Percentiles rank a stretch among this genome's conserved stretches.
These are phyloP conservation scores for Marchantia paleacea DNA, from an alignment of 225 moss, liverwort and hornwort species.

Conservation along the genomic window DNA sequence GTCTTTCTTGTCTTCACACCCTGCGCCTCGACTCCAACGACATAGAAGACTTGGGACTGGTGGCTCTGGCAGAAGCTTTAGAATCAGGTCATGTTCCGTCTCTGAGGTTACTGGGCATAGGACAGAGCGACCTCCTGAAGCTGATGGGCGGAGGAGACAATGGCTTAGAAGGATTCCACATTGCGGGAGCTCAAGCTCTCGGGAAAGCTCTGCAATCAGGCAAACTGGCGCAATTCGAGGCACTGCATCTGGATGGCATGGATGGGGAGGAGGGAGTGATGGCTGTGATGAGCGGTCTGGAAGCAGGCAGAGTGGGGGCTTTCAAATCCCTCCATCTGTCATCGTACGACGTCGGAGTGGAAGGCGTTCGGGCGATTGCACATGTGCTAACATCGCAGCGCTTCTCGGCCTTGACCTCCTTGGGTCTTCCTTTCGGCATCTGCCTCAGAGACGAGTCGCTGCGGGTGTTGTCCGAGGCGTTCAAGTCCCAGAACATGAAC, in stretches of 20 bases:
- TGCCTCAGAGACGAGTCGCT: background rate
- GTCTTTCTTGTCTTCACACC: background rate
- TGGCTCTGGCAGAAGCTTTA: conserved; percentile 4
- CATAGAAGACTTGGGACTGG: conserved; percentile 17
- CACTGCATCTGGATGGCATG: background rate
- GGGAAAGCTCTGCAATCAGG: conserved; percentile 14
- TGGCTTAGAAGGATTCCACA: conserved; percentile 10
- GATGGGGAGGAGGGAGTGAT: background rate
- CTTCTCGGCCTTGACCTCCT: conserved; percentile 1
- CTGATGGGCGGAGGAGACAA: background rate
- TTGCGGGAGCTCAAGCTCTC: background rate
- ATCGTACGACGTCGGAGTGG: background rate
- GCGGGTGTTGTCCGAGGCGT: background rate
- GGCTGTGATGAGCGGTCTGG: conserved; percentile 13
- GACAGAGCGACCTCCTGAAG: background rate
- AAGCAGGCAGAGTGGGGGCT: conserved; percentile 2
- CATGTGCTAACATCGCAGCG: background rate
- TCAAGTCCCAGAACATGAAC: conserved; percentile 10
- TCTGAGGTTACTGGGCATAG: conserved; percentile 6
- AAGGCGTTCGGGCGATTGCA: conserved; percentile 10
- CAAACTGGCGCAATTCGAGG: background rate
- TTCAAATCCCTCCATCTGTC: conserved; percentile 15
- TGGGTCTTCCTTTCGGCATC: background rate
- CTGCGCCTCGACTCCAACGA: conserved; percentile 8
- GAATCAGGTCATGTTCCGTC: conserved; percentile 10